phyloP scores from a whole-genome alignment of 129 eudicot species.

The Chrysanthemum makinoi region DNA sequence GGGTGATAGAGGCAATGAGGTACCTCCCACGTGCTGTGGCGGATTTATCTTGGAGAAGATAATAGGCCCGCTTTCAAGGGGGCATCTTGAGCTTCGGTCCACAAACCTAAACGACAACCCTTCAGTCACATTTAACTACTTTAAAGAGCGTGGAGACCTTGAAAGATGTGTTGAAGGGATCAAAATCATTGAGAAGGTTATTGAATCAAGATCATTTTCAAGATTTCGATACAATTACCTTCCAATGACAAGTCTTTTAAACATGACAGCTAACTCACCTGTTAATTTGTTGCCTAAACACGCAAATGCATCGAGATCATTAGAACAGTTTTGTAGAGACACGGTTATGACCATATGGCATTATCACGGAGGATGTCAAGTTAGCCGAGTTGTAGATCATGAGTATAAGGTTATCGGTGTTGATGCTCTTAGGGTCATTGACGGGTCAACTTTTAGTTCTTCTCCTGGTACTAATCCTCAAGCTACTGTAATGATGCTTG shows the following conservation, averaged over 20 bases:
- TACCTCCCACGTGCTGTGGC: conserved; percentile 55
- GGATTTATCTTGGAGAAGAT: conserved; percentile 82
- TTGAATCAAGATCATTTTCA: conserved; percentile 64
- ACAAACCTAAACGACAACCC: conserved; percentile 67
- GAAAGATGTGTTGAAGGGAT: conserved; percentile 75
- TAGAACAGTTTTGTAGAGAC: conserved; percentile 76
- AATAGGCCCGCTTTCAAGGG: conserved; percentile 75
- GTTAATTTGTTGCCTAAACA: conserved; percentile 76
- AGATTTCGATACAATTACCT: conserved; percentile 44
- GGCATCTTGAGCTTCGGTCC: conserved; percentile 60
- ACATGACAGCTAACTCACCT: conserved; percentile 58
- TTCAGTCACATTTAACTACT: conserved; percentile 75
- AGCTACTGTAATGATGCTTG: conserved; percentile 99
- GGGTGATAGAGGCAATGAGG: conserved; percentile 56
- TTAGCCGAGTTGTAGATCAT: conserved; percentile 67
- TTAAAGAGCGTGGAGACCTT: conserved; percentile 62
- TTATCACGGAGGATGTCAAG: conserved; percentile 89
- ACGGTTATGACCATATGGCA: conserved; percentile 91
- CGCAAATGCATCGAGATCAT: conserved; percentile 53
- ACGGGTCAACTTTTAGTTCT: conserved; percentile 84
- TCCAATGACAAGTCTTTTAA: conserved; percentile 46
- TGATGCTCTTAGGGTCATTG: conserved; percentile 69
- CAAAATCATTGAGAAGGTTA: conserved; percentile 46
- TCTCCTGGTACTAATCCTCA: conserved; percentile 99
- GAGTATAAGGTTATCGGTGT: conserved; percentile 84